Percentiles rank a stretch among this genome's conserved stretches.
Conservation (phyloP, 202 grass and related monocot species). For the Hordeum pubiflorum region DNA sequence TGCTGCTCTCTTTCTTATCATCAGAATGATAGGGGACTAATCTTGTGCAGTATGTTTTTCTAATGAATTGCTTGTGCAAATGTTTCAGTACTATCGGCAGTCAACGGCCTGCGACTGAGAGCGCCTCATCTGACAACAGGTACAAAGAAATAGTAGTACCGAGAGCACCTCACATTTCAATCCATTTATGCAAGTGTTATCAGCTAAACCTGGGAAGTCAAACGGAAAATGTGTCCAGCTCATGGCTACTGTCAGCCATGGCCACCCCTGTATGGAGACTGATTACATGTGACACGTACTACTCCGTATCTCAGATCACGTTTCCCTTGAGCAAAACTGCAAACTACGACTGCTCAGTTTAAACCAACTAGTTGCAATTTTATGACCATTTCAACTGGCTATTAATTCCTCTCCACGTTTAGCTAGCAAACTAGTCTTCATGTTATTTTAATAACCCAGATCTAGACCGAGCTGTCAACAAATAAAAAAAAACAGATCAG, state of each 20-base stretch:
- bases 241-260: neutral
- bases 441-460: neutral
- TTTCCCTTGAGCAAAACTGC: neutral
- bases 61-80: neutral
- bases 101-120: slow-evolving; percentile 54
- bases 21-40: too few species aligned
- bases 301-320: neutral
- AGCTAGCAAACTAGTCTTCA: neutral
- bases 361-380: neutral
- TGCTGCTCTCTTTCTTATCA: neutral
- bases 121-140: slow-evolving; percentile 41
- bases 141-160: neutral
- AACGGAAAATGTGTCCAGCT: neutral
- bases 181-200: neutral
- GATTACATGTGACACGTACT: neutral
- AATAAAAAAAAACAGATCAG: neutral
- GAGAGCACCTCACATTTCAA: neutral
- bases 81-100: slow-evolving; percentile 59
- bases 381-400: neutral
- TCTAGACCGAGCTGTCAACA: neutral
- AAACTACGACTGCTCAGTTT: neutral
- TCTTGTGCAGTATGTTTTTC: neutral
- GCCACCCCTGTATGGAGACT: neutral
- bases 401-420: slow-evolving; percentile 4
- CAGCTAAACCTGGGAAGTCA: neutral